These are phyloP conservation scores for Xylaria polymorpha DNA, from an alignment of 2,329 filamentous ascomycete species.

Conservation along the genomic window DNA sequence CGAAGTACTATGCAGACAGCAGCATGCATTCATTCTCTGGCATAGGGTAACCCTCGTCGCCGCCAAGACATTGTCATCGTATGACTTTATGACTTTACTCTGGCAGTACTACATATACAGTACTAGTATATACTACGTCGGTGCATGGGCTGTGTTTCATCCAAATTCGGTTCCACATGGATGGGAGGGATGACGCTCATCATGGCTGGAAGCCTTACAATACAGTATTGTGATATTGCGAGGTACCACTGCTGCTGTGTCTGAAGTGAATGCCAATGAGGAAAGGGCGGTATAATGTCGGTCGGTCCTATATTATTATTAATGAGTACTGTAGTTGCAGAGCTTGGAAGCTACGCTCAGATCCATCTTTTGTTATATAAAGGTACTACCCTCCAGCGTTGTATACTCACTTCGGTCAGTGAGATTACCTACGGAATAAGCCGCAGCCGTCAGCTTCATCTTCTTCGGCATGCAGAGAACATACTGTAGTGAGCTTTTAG, in stretches of 20 bases:
- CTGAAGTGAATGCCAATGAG: too few species aligned
- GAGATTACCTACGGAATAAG: not conserved
- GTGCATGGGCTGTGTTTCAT: constrained; percentile 24
- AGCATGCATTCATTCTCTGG: not conserved
- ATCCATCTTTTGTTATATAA: not conserved
- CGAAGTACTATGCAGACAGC: constrained; percentile 4
- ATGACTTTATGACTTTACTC: constrained; percentile 13
- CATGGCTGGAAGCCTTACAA: constrained; percentile 9
- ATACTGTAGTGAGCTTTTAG: not conserved
- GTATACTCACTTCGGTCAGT: not conserved
- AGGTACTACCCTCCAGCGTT: too few species aligned
- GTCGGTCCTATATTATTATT: not conserved
- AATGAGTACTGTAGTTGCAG: not conserved
- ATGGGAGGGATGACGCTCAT: constrained; percentile 12
- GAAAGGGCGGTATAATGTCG: not conserved
- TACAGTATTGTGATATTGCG: not conserved
- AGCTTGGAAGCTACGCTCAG: not conserved
- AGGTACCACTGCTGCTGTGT: not conserved
- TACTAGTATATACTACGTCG: not conserved
- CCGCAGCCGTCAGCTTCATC: not conserved
- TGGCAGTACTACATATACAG: not conserved
- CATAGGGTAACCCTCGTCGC: not conserved
- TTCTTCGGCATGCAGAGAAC: not conserved
- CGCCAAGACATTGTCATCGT: constrained; percentile 3
- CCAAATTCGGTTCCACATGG: constrained; percentile 16